phyloP scores from a whole-genome alignment of 1,284 basidiomycete genomes.

The Schizophyllum amplum region DNA sequence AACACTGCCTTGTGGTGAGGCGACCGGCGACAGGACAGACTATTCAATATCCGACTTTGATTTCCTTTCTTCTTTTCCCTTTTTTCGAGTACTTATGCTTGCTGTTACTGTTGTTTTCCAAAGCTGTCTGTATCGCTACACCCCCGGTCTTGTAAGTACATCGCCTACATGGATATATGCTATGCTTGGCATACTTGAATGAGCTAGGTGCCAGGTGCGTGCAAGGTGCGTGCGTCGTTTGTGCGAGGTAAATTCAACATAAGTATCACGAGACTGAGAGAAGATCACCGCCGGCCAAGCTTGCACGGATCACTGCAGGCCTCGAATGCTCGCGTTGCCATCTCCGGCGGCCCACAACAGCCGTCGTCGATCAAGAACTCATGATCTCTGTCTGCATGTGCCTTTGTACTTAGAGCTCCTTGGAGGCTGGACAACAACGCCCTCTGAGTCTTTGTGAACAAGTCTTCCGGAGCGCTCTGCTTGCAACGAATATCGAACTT shows the following conservation, averaged over 20 bases:
- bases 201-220: too few relatives aligned
- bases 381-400: background rate
- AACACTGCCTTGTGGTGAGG: too few relatives aligned
- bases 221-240: too few relatives aligned
- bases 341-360: background rate
- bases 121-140: background rate
- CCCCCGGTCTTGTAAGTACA: background rate
- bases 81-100: background rate
- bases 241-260: too few relatives aligned
- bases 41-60: background rate
- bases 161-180: background rate
- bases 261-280: too few relatives aligned
- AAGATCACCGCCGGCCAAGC: too few relatives aligned
- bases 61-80: background rate
- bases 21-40: background rate
- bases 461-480: too few relatives aligned
- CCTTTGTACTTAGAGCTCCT: too few relatives aligned
- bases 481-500: too few relatives aligned
- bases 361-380: background rate
- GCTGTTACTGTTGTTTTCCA: background rate
- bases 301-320: background rate
- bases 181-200: background rate
- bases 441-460: too few relatives aligned
- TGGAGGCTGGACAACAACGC: too few relatives aligned
- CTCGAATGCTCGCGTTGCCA: background rate